A percentile compares a stretch with the other conserved stretches of the same genome.
These are phyloP conservation scores for Colletotrichum viniferum DNA, from an alignment of 2,329 filamentous ascomycete species.

Conservation along the genomic window DNA sequence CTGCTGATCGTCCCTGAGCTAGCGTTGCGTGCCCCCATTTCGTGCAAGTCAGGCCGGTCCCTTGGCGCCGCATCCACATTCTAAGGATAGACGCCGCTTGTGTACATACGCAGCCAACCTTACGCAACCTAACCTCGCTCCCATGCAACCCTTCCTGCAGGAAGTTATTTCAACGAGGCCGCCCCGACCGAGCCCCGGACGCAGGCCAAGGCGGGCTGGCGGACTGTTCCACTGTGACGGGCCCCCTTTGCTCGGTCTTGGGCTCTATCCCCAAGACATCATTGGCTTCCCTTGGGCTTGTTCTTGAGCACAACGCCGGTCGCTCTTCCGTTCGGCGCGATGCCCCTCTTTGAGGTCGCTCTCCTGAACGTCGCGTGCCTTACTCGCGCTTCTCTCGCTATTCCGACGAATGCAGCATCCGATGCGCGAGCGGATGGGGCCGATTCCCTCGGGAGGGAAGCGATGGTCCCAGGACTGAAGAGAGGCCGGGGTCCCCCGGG, in stretches of 20 bases:
- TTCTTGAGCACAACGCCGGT: background rate
- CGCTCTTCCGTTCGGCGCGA: conserved; percentile 5
- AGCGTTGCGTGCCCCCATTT: background rate
- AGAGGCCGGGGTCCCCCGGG: background rate
- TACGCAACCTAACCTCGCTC: background rate
- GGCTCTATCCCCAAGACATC: background rate
- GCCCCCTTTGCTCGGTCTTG: conserved; percentile 1
- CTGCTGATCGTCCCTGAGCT: conserved; percentile 8
- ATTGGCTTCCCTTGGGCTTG: background rate
- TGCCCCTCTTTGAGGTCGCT: background rate
- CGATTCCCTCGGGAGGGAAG: background rate
- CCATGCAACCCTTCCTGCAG: background rate
- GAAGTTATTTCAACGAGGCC: background rate
- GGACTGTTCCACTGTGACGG: conserved; percentile 9
- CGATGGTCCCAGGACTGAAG: background rate
- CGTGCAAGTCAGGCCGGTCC: background rate
- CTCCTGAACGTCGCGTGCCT: background rate
- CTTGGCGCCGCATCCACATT: background rate
- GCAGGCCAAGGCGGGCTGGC: conserved; percentile 12
- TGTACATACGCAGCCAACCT: background rate
- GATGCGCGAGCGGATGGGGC: background rate
- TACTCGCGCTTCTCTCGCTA: conserved; percentile 9
- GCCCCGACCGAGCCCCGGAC: conserved; percentile 9
- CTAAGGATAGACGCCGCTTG: background rate
- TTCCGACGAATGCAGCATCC: conserved; percentile 1